These are phyloP conservation scores for Blastobotrys indianensis DNA, from an alignment of 1,139 yeast genomes.

Conservation along the genomic window DNA sequence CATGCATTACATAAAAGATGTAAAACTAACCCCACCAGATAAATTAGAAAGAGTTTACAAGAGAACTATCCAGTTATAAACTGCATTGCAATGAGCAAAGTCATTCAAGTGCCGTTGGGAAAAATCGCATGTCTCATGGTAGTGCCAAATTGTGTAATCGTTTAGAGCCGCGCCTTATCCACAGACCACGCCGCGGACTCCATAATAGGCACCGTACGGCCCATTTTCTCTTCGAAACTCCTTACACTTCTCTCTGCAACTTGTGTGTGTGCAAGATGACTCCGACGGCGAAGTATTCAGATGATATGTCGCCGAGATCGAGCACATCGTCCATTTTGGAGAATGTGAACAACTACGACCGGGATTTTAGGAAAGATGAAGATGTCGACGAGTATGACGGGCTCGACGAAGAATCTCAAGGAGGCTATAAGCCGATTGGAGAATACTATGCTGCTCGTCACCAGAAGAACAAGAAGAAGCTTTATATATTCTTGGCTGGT, in stretches of 20 bases:
- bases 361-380: slow-evolving; percentile 2
- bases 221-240: background rate
- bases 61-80: no score
- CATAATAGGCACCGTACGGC: no score
- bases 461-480: no score
- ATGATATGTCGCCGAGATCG: slow-evolving; percentile 11
- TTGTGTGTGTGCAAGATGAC: background rate
- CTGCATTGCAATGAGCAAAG: no score
- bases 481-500: no score
- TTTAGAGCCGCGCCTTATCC: background rate
- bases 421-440: no score
- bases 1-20: no score
- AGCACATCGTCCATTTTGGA: slow-evolving; percentile 14
- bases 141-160: background rate
- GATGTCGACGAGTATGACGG: no score
- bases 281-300: background rate
- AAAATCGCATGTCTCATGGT: background rate
- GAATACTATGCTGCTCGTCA: no score
- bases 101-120: no score
- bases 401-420: no score
- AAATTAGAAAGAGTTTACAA: no score
- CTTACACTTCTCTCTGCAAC: background rate
- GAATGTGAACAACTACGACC: slow-evolving; percentile 7
- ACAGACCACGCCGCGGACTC: background rate
- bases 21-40: background rate